phyloP scores from a whole-genome alignment of 768 basidiomycete genomes.

The Tulasnella sp. region DNA sequence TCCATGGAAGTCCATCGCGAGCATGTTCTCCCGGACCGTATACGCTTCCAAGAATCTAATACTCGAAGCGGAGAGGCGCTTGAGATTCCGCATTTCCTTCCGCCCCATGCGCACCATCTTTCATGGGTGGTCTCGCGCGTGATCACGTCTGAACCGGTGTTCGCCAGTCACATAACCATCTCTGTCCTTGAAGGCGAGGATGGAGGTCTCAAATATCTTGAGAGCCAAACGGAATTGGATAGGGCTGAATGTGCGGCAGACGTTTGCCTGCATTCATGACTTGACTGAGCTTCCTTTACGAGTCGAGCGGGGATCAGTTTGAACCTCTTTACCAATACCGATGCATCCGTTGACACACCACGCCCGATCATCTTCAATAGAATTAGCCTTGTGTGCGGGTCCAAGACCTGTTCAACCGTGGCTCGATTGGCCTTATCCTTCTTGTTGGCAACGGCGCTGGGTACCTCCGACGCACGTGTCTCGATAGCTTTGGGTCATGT shows the following conservation, averaged over 20 bases:
- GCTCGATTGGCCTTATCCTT: constrained; percentile 97
- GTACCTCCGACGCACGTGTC: constrained; percentile 48
- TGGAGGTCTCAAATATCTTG: constrained; percentile 98
- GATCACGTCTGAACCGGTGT: constrained; percentile 85
- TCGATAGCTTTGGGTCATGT: constrained; percentile 60
- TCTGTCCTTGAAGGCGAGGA: constrained; percentile 94
- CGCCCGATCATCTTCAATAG: constrained; percentile 94
- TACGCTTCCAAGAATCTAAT: constrained; percentile 79
- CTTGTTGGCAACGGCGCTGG: constrained; percentile 70
- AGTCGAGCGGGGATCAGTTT: constrained; percentile 1
- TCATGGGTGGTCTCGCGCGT: constrained; percentile 79
- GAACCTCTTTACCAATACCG: constrained; percentile 94
- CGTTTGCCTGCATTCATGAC: too few relatives aligned
- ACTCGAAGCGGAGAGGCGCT: constrained; percentile 67
- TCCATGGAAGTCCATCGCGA: constrained; percentile 91
- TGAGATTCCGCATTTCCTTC: constrained; percentile 95
- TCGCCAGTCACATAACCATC: constrained; percentile 94
- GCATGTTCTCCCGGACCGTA: constrained; percentile 91
- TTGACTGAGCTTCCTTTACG: too few relatives aligned
- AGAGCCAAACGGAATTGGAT: constrained; percentile 61
- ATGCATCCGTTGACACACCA: constrained; percentile 91
- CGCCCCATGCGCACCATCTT: constrained; percentile 99
- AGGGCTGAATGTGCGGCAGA: constrained; percentile 74
- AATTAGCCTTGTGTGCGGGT: constrained; percentile 88
- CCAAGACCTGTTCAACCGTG: constrained; percentile 92